Percentiles rank a stretch among this genome's conserved stretches.
Conservation (phyloP, 106 monocot species). For the Acanthochlamys bracteata region DNA sequence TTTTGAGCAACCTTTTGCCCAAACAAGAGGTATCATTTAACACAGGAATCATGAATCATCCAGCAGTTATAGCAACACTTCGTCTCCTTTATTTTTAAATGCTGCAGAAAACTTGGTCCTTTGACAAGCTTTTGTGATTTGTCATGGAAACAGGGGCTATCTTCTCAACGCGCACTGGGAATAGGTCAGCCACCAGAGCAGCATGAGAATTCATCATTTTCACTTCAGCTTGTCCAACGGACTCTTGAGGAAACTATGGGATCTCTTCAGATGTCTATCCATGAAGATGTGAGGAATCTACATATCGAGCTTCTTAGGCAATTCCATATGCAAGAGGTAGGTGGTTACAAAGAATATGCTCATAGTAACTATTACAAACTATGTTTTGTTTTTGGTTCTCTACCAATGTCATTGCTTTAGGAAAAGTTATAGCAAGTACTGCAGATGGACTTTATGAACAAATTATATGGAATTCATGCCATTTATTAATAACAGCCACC, state of each 20-base stretch:
- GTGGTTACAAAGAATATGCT: neutral
- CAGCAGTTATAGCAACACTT: slow-evolving; percentile 36
- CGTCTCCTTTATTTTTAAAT: neutral
- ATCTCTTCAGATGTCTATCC: slow-evolving; percentile 65
- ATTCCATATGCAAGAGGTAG: slow-evolving; percentile 93
- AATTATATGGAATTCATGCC: too few relatives aligned
- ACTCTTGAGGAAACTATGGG: slow-evolving; percentile 82
- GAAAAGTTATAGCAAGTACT: too few relatives aligned
- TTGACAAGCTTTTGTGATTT: neutral
- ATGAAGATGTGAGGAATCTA: slow-evolving; percentile 86
- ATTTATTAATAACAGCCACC: too few relatives aligned
- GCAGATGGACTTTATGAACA: too few relatives aligned
- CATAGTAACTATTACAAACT: neutral
- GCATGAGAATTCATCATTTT: slow-evolving; percentile 63
- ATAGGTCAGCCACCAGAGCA: slow-evolving; percentile 34
- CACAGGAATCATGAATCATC: slow-evolving; percentile 23
- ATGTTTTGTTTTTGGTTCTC: too few relatives aligned
- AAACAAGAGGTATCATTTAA: slow-evolving; percentile 41
- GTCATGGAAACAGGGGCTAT: slow-evolving; percentile 31
- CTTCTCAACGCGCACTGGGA: slow-evolving; percentile 21
- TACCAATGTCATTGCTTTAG: too few relatives aligned
- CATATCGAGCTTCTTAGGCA: slow-evolving; percentile 92
- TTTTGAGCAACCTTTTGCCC: slow-evolving; percentile 33
- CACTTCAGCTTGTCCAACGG: slow-evolving; percentile 80
- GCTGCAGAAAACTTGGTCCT: neutral